These are phyloP conservation scores for Magnusiomyces ingens DNA, from an alignment of 1,139 yeast species.

Conservation along the genomic window DNA sequence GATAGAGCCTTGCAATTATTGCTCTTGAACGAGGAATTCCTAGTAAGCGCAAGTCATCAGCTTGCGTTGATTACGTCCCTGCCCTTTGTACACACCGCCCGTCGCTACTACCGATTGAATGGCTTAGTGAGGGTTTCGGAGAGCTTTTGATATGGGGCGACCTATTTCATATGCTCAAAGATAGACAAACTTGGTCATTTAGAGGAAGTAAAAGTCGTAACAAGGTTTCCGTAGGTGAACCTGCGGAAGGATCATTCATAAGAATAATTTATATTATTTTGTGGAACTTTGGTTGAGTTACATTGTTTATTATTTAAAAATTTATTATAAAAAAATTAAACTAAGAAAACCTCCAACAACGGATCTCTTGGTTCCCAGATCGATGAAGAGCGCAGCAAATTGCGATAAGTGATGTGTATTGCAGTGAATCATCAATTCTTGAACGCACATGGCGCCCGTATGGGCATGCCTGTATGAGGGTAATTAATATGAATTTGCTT, in stretches of 20 bases:
- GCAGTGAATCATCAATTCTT: too few relatives aligned
- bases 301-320: slow-evolving; percentile 5
- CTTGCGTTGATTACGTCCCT: slow-evolving; percentile 41
- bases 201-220: slow-evolving; percentile 40
- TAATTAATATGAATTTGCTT: too few relatives aligned
- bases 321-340: neutral
- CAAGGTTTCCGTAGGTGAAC: slow-evolving; percentile 23
- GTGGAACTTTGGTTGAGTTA: slow-evolving; percentile 5
- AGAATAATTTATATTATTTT: slow-evolving; percentile 1
- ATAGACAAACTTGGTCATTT: slow-evolving; percentile 38
- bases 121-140: slow-evolving; percentile 38
- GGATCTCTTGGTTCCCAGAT: too few relatives aligned
- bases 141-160: slow-evolving; percentile 28
- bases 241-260: slow-evolving; percentile 8
- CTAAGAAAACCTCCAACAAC: slow-evolving; percentile 5
- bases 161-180: slow-evolving; percentile 29
- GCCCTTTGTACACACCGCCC: slow-evolving; percentile 42
- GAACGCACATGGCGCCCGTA: too few relatives aligned
- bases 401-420: too few relatives aligned
- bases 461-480: too few relatives aligned
- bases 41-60: slow-evolving; percentile 39
- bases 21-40: slow-evolving; percentile 38
- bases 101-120: slow-evolving; percentile 41
- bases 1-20: slow-evolving; percentile 38
- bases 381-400: too few relatives aligned